Evolutionary conservation across 1,139 yeast species (phyloP).

Genomic region (Blastobotrys serpentis): DNA sequence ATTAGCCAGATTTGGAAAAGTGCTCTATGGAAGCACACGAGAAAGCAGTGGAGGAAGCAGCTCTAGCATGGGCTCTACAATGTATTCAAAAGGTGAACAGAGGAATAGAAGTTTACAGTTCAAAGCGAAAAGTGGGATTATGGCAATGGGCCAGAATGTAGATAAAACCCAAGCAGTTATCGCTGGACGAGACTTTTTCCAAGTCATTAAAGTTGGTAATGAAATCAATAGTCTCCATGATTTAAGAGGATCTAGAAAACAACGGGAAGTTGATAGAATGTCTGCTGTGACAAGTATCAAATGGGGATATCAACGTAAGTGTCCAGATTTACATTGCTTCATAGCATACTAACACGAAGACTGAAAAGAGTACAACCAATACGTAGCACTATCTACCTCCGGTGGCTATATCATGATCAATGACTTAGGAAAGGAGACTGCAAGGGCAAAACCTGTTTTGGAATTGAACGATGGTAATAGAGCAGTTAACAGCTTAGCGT

Average conservation of each 20-base stretch:
- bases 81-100: slow-evolving; percentile 19
- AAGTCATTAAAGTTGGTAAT: slow-evolving; percentile 30
- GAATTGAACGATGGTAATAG: slow-evolving; percentile 70
- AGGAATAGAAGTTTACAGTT: slow-evolving; percentile 20
- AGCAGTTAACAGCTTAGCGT: slow-evolving; percentile 78
- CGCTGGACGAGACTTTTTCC: slow-evolving; percentile 36
- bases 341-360: background rate
- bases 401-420: slow-evolving; percentile 45
- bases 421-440: slow-evolving; percentile 45
- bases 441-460: slow-evolving; percentile 30
- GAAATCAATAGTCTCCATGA: slow-evolving; percentile 24
- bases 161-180: slow-evolving; percentile 35
- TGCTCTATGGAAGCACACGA: slow-evolving; percentile 27
- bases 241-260: slow-evolving; percentile 24
- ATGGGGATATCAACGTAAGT: slow-evolving; percentile 38
- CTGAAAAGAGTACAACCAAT: slow-evolving; percentile 22
- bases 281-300: slow-evolving; percentile 38
- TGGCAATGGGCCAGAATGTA: slow-evolving; percentile 35
- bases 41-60: slow-evolving; percentile 10
- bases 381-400: slow-evolving; percentile 35
- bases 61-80: slow-evolving; percentile 12
- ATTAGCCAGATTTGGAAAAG: slow-evolving; percentile 36
- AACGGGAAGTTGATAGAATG: slow-evolving; percentile 33
- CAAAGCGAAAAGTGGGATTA: slow-evolving; percentile 31
- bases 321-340: too few species aligned